Evolutionary conservation across 2,329 filamentous ascomycete species (phyloP).

Genomic region (Lachnellula suecica): DNA sequence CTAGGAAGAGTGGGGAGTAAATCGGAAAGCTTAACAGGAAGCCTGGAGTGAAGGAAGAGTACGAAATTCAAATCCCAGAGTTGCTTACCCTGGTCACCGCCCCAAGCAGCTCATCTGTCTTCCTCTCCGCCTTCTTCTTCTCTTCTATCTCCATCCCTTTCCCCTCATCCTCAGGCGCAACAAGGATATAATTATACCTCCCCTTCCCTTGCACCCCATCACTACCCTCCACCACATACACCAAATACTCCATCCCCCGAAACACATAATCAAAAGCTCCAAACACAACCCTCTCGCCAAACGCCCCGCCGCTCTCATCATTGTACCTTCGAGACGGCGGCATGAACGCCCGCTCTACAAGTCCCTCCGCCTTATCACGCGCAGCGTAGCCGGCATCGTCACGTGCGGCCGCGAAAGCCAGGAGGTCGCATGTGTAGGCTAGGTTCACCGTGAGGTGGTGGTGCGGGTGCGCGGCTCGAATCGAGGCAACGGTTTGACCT

Average conservation of each 20-base stretch:
- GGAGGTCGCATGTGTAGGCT: slow-evolving; percentile 16
- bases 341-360: slow-evolving; percentile 20
- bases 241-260: slow-evolving; percentile 20
- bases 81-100: slow-evolving; percentile 52
- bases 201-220: slow-evolving; percentile 15
- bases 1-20: no score
- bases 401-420: slow-evolving; percentile 24
- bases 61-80: no score
- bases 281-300: slow-evolving; percentile 18
- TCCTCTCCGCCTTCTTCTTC: slow-evolving; percentile 20
- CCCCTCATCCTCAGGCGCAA: not conserved
- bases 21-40: no score
- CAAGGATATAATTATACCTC: slow-evolving; percentile 22
- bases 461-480: slow-evolving; percentile 18
- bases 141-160: slow-evolving; percentile 12
- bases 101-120: slow-evolving; percentile 51
- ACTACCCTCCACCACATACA: slow-evolving; percentile 23
- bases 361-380: slow-evolving; percentile 8
- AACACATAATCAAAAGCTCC: slow-evolving; percentile 26
- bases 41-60: no score
- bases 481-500: slow-evolving; percentile 14
- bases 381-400: slow-evolving; percentile 16
- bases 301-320: slow-evolving; percentile 22
- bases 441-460: slow-evolving; percentile 20
- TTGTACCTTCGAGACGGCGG: slow-evolving; percentile 26